These are phyloP conservation scores for Leishmania guyanensis DNA, from an alignment of 208 protist genomes.

Conservation along the genomic window DNA sequence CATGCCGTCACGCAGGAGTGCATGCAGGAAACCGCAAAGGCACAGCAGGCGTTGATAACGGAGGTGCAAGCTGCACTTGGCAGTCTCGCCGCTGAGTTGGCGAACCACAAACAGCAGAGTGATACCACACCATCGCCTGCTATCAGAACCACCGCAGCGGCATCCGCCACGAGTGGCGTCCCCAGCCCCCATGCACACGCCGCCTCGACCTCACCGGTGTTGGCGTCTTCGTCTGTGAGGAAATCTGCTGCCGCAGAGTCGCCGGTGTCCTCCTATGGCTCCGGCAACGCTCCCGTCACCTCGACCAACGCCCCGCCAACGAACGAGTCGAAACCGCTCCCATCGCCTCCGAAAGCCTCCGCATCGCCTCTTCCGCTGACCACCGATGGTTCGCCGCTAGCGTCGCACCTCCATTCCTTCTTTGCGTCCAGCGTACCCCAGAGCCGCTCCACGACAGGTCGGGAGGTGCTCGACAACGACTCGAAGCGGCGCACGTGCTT, in stretches of 20 bases:
- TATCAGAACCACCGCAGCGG: not conserved
- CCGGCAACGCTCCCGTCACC: not conserved
- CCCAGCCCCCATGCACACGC: not conserved
- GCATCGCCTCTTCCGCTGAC: not conserved
- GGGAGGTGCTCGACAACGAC: not conserved
- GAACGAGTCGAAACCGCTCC: not conserved
- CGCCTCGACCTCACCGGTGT: not conserved
- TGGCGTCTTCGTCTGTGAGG: not conserved
- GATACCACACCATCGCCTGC: not conserved
- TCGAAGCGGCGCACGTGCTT: constrained; percentile 9
- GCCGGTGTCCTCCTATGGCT: not conserved
- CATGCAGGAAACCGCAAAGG: constrained; percentile 2
- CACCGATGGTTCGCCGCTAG: not conserved
- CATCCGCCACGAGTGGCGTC: not conserved
- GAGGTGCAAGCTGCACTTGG: constrained; percentile 3
- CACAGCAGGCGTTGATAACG: constrained; percentile 5
- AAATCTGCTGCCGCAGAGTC: not conserved
- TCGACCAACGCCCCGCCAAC: not conserved
- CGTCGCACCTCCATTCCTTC: constrained; percentile 1
- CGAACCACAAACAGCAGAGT: not conserved
- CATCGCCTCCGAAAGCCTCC: not conserved
- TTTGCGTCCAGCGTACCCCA: not conserved
- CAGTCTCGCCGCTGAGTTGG: not conserved
- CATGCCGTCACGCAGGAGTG: constrained; percentile 1
- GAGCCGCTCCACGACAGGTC: not conserved